phyloP scores from a whole-genome alignment of 345 rosid genomes.

The Linum lewisii region DNA sequence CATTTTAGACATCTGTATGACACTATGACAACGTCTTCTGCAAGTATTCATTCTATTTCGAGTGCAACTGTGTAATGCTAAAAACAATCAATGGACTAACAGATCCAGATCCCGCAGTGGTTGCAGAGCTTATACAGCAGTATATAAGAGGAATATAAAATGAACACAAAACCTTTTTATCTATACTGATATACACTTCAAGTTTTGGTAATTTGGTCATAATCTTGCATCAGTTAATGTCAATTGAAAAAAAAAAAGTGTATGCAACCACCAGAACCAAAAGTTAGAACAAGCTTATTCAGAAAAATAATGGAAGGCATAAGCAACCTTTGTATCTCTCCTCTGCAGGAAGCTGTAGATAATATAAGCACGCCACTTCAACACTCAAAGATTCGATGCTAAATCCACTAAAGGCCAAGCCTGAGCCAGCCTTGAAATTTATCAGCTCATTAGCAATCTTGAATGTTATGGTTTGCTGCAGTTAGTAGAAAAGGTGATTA shows the following conservation, averaged over 20 bases:
- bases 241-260: no score
- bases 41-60: background rate
- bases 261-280: background rate
- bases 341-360: slow-evolving; percentile 60
- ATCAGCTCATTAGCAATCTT: slow-evolving; percentile 42
- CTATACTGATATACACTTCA: no score
- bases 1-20: no score
- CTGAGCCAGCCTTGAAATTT: slow-evolving; percentile 31
- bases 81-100: background rate
- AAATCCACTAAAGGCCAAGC: slow-evolving; percentile 25
- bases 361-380: slow-evolving; percentile 78
- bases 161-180: no score
- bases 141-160: no score
- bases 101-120: background rate
- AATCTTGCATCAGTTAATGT: background rate
- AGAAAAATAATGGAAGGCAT: no score
- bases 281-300: slow-evolving; percentile 7
- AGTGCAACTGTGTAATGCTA: background rate
- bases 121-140: background rate
- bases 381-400: slow-evolving; percentile 53
- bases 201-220: background rate
- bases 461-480: slow-evolving; percentile 53
- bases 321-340: slow-evolving; percentile 67
- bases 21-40: background rate
- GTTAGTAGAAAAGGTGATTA: slow-evolving; percentile 6